These are phyloP conservation scores for Aschersonia sp. DNA, from an alignment of 2,329 filamentous ascomycete species.

Conservation along the genomic window DNA sequence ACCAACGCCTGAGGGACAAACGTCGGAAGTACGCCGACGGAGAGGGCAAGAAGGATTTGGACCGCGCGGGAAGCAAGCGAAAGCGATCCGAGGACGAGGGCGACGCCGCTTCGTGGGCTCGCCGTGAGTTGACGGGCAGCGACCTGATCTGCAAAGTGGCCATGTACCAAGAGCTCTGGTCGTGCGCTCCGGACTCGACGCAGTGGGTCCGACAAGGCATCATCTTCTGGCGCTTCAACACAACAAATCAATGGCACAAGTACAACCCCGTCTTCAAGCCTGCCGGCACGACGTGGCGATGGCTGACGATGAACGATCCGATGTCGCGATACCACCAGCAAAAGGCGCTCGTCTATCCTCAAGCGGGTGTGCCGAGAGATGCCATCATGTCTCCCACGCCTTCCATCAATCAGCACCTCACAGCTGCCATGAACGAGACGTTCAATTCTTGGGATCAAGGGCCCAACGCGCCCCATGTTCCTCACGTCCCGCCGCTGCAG, in stretches of 20 bases:
- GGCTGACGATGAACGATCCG: constrained; percentile 45
- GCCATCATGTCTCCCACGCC: constrained; percentile 39
- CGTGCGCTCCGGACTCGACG: constrained; percentile 28
- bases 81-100: constrained; percentile 26
- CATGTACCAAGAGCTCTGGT: constrained; percentile 55
- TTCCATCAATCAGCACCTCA: constrained; percentile 33
- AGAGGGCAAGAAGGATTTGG: constrained; percentile 20
- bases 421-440: constrained; percentile 42
- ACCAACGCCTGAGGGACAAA: constrained; percentile 22
- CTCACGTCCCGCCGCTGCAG: constrained; percentile 19
- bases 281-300: constrained; percentile 44
- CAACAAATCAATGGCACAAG: constrained; percentile 35
- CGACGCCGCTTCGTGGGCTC: constrained; percentile 23
- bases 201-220: constrained; percentile 44
- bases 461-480: constrained; percentile 9
- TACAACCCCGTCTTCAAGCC: constrained; percentile 32
- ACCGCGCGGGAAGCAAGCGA: constrained; percentile 20
- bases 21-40: constrained; percentile 16
- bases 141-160: constrained; percentile 45
- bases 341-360: constrained; percentile 24
- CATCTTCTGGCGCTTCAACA: constrained; percentile 48
- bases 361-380: constrained; percentile 20
- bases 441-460: constrained; percentile 33
- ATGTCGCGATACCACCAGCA: constrained; percentile 43
- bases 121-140: constrained; percentile 30